Evolutionary conservation across 176 grass and related monocot genomes (phyloP).

Genomic region (Oryza longistaminata): DNA sequence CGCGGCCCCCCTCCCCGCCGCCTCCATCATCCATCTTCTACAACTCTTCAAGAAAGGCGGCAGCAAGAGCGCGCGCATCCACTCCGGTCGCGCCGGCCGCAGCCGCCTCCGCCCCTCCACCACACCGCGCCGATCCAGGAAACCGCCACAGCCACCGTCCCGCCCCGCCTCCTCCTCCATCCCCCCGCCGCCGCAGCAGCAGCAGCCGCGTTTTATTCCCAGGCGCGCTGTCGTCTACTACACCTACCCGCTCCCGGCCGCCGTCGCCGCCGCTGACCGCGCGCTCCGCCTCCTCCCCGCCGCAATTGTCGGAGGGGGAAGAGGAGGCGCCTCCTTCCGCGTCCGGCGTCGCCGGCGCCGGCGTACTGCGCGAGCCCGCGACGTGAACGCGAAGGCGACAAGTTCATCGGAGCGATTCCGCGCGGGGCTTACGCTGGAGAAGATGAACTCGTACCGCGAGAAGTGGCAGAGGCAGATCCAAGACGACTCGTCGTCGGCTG

Average conservation of each 20-base stretch:
- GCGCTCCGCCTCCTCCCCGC: conserved; percentile 64
- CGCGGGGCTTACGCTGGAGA: conserved; percentile 78
- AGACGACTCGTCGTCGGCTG: not conserved
- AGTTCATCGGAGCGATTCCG: conserved; percentile 77
- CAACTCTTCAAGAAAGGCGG: conserved; percentile 75
- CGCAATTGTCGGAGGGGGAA: conserved; percentile 28
- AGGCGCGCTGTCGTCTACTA: conserved; percentile 45
- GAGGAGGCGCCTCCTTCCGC: conserved; percentile 29
- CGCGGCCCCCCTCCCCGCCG: conserved; percentile 54
- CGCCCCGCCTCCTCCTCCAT: conserved; percentile 22
- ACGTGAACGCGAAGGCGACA: conserved; percentile 89
- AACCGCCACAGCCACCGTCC: conserved; percentile 43
- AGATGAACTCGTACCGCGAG: conserved; percentile 79
- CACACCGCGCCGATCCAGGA: conserved; percentile 39
- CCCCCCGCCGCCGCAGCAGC: conserved; percentile 35
- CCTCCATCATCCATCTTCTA: conserved; percentile 68
- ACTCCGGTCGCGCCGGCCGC: conserved; percentile 55
- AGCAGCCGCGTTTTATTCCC: conserved; percentile 36
- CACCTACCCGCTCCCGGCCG: conserved; percentile 53
- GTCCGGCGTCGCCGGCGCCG: conserved; percentile 41
- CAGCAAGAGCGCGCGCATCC: conserved; percentile 71
- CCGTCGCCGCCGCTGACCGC: conserved; percentile 52
- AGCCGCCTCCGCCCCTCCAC: conserved; percentile 36
- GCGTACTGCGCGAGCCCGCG: conserved; percentile 83
- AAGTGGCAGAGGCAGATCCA: conserved; percentile 52